Base-by-base conservation (phyloP, 2,329 filamentous ascomycete genomes). In the Ascochyta fabae region DNA sequence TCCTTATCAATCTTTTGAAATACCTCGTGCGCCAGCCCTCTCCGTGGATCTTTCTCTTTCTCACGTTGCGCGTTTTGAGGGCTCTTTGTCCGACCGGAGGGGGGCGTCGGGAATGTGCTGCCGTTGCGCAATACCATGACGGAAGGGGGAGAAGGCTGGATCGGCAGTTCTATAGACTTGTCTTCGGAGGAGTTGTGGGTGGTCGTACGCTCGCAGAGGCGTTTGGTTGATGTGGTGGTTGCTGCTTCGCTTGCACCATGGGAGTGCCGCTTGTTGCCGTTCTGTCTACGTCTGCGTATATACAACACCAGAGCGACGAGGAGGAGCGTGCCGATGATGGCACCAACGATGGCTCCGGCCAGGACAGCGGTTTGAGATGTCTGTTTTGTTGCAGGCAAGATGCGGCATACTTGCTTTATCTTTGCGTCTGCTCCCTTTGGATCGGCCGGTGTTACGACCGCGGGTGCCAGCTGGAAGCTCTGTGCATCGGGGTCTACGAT, bases 381-480 rank as follows among this genome's bases (percentile, higher is more conserved):
- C 2, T 24, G 35, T 26, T 62, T 62, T 13, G 36, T 12, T 13
- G 24, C 46, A 3, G 58, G 58, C 19, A 59, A 35, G 22, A 61
- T 40, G n/a, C 56, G 61, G 16, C 61, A 64, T 3, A 62, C 45
- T 44, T 59, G 47, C 43, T 56, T 60, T 36, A 62, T 29, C 31
- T 59, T 60, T 38, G 58, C 56, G 16, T 61, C 56, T 7, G 56
- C 56, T 23, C 53, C 56, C 33, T 48, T 55, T 38, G 56, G 59
- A 16, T 61, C 61, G 42, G 56, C 53, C 3, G 59, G 44, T 35
- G 61, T 19, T 23, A 58, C 45, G 5, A 64, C 53, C 6, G 61
- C 61, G 12, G 59, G 61, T 10, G 61, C 61, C 33, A 64, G 42
- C 23, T 64, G 59, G 39, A 61, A 64, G 40, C 51, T 64, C n/a